These are phyloP conservation scores for Dictyostelium capitatum DNA, from an alignment of 78 protist genomes.

Conservation along the genomic window DNA sequence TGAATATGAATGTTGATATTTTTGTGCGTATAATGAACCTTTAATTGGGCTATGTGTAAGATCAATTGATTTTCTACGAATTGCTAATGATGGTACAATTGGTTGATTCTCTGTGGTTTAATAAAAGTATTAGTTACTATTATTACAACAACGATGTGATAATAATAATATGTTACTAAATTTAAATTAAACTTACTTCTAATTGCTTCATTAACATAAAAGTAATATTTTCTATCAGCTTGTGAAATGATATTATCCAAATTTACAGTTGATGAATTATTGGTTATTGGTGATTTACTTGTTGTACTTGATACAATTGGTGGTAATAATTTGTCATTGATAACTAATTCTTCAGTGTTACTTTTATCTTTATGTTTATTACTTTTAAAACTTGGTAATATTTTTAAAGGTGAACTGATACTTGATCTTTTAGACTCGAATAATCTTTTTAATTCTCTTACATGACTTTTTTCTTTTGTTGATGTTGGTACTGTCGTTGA, in stretches of 20 bases:
- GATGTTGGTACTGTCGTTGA: background rate
- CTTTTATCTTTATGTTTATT: constrained; percentile 5
- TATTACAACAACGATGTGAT: background rate
- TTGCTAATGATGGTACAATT: constrained; percentile 75
- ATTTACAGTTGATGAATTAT: background rate
- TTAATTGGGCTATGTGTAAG: constrained; percentile 66
- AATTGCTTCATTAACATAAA: constrained; percentile 78
- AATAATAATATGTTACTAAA: background rate
- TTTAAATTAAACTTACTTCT: constrained; percentile 34
- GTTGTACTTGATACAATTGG: background rate
- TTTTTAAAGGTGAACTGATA: background rate
- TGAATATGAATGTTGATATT: constrained; percentile 52
- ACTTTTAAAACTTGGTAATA: background rate
- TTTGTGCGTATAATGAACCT: constrained; percentile 62
- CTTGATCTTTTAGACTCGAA: constrained; percentile 62
- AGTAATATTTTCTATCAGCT: constrained; percentile 69
- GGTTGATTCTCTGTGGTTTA: constrained; percentile 73
- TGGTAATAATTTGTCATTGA: background rate
- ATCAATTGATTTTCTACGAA: constrained; percentile 73
- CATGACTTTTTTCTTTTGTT: constrained; percentile 45
- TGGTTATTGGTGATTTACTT: background rate
- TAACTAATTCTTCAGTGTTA: background rate
- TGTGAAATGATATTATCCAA: constrained; percentile 38
- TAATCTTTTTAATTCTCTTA: constrained; percentile 71
- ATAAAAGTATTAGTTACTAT: background rate